Conservation (phyloP, 1,139 yeast species). For the Scheffersomyces titani region DNA sequence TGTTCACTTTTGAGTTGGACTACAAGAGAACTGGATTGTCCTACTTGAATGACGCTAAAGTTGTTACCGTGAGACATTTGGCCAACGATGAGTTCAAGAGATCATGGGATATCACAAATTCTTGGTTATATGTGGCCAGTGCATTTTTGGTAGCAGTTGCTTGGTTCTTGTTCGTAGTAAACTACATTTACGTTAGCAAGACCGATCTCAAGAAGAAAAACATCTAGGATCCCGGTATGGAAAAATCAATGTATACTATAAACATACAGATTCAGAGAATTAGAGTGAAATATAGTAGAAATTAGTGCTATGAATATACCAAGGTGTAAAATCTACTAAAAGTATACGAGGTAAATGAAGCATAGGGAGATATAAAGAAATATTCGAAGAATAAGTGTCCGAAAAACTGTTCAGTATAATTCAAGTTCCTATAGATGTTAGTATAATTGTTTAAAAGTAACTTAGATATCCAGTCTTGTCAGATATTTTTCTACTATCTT, state of each 20-base stretch:
- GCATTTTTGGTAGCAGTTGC: slow-evolving; percentile 68
- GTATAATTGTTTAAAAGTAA: neutral
- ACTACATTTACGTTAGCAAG: slow-evolving; percentile 56
- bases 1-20: slow-evolving; percentile 82
- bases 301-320: neutral
- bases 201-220: slow-evolving; percentile 33
- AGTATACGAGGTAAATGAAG: neutral
- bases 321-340: neutral
- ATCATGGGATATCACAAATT: slow-evolving; percentile 89
- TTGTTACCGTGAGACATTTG: slow-evolving; percentile 87
- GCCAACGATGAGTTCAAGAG: slow-evolving; percentile 96
- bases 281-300: slow-evolving; percentile 3
- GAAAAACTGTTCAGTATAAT: neutral
- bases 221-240: slow-evolving; percentile 14
- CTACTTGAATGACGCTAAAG: slow-evolving; percentile 62
- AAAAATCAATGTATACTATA: slow-evolving; percentile 1
- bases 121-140: slow-evolving; percentile 87
- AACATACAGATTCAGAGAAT: neutral
- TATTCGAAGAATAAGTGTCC: neutral
- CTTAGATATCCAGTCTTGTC: slow-evolving; percentile 1
- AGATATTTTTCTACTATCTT: slow-evolving; percentile 24
- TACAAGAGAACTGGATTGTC: slow-evolving; percentile 81
- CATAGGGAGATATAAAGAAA: too few species aligned
- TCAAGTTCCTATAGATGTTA: neutral
- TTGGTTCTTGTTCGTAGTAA: slow-evolving; percentile 73